Base-by-base conservation (phyloP, 1,284 basidiomycete genomes). In the Ceratobasidium sp. region DNA sequence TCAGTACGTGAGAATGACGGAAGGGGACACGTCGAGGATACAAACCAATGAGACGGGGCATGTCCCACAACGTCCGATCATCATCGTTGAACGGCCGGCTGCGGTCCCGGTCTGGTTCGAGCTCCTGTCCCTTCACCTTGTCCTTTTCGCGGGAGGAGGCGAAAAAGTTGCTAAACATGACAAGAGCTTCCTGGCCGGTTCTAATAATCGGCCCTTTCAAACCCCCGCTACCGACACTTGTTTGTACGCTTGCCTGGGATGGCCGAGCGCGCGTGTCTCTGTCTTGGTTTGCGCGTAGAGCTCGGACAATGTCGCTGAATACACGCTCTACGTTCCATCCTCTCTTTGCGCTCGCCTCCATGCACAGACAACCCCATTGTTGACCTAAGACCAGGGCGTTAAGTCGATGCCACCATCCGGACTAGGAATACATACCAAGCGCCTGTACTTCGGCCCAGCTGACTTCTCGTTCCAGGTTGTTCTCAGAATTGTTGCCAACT, bases 341-440 rank as follows among this genome's bases (percentile, higher is more conserved):
- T 66, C 93, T 95, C 85, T 98, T 98, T 55, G 97, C 98, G 41
- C 93, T 95, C 43, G 97, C 97, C 83, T 98, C 97, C 82, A 96
- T 93, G 82, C 98, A 98, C 72, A 93, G 92, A 85, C 96, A 98
- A 43, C 94, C 94, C 79, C 97, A 94, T 73, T 89, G 87, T 77
- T 90, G 87, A 28, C 98, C 97, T 75, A 30, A 13, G 43, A 9
- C 9, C 18, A 57, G 6, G 13, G n/a, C n/a, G 35, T 11, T 30
- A 57, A 57, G 8, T n/a, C n/a, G n/a, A n/a, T n/a, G n/a, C n/a
- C 30, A 30, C 13, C 23, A 6, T 13, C 13, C 14, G 8, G 11
- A 30, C 14, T 8, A 32, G 54, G 8, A 30, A 30, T 28, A n/a
- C 54, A 8, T 26, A 57, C 54, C 35, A 11, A 98, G 84, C 26